Evolutionary conservation across 2,329 filamentous ascomycete genomes (phyloP).

Genomic region (Arthroderma sp.): DNA sequence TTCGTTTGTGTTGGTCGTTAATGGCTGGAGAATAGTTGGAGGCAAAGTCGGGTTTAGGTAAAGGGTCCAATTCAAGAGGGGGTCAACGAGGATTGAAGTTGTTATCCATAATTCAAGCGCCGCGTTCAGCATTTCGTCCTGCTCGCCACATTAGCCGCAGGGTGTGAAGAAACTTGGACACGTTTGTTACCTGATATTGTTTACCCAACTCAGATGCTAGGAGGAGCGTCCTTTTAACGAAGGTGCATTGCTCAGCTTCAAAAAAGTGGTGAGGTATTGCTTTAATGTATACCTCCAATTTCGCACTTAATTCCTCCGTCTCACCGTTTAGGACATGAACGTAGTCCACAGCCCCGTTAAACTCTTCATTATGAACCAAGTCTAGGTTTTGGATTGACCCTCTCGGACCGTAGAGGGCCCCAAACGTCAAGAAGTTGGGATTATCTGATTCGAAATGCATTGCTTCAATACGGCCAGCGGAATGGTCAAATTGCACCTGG

Average conservation of each 20-base stretch:
- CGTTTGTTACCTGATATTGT: conserved; percentile 23
- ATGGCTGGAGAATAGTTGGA: conserved; percentile 23
- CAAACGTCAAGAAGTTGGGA: conserved; percentile 36
- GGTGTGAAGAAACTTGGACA: background rate
- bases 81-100: conserved; percentile 41
- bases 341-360: conserved; percentile 25
- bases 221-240: conserved; percentile 39
- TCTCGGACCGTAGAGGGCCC: conserved; percentile 27
- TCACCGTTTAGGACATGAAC: conserved; percentile 39
- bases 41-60: conserved; percentile 34
- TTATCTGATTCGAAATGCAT: conserved; percentile 42
- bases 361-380: conserved; percentile 22
- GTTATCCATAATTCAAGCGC: conserved; percentile 44
- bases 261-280: conserved; percentile 34
- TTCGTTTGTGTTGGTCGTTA: conserved; percentile 27
- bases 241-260: conserved; percentile 36
- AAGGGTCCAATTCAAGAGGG: conserved; percentile 35
- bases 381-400: conserved; percentile 24
- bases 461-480: conserved; percentile 41
- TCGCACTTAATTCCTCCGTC: conserved; percentile 36
- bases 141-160: conserved; percentile 2
- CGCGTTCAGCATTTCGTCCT: conserved; percentile 37
- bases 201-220: conserved; percentile 26
- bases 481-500: conserved; percentile 35
- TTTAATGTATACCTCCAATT: conserved; percentile 42